Evolutionary conservation across 495 filamentous ascomycete genomes (phyloP).

Genomic region (Annulohypoxylon moriforme): DNA sequence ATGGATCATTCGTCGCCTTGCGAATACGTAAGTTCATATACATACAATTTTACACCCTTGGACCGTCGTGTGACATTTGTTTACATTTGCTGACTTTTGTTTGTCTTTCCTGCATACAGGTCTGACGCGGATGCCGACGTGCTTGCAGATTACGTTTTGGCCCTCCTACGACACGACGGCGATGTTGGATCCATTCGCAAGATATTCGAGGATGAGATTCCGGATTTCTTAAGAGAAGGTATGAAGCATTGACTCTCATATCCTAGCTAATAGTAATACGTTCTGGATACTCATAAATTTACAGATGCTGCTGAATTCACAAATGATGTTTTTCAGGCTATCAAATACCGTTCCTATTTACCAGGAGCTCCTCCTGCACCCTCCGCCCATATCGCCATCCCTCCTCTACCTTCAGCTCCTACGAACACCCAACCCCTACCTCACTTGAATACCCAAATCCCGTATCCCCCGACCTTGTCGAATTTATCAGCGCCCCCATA

Average conservation of each 20-base stretch:
- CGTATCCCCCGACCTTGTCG: conserved; percentile 12
- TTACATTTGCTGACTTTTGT: conserved; percentile 29
- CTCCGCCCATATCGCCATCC: conserved; percentile 28
- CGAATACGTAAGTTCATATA: conserved; percentile 78
- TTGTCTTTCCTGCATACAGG: conserved; percentile 56
- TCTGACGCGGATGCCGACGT: conserved; percentile 96
- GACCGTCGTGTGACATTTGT: not conserved
- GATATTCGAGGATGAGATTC: conserved; percentile 80
- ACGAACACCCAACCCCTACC: conserved; percentile 18
- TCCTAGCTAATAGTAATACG: not conserved
- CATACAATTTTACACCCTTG: not conserved
- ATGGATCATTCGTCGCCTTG: conserved; percentile 91
- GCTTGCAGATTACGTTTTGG: conserved; percentile 93
- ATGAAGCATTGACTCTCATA: conserved; percentile 28
- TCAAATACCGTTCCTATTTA: conserved; percentile 71
- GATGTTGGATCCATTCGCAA: conserved; percentile 76
- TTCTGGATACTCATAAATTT: not conserved
- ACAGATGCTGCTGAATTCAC: conserved; percentile 81
- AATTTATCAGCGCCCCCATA: conserved; percentile 15
- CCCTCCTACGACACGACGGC: conserved; percentile 85
- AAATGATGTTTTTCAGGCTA: conserved; percentile 82
- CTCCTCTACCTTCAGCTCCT: conserved; percentile 42
- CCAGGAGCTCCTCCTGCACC: conserved; percentile 60
- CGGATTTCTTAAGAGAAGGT: conserved; percentile 91
- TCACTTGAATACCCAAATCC: conserved; percentile 31